phyloP scores from a whole-genome alignment of 2,329 filamentous ascomycete species.

The Colletotrichum spinosum region DNA sequence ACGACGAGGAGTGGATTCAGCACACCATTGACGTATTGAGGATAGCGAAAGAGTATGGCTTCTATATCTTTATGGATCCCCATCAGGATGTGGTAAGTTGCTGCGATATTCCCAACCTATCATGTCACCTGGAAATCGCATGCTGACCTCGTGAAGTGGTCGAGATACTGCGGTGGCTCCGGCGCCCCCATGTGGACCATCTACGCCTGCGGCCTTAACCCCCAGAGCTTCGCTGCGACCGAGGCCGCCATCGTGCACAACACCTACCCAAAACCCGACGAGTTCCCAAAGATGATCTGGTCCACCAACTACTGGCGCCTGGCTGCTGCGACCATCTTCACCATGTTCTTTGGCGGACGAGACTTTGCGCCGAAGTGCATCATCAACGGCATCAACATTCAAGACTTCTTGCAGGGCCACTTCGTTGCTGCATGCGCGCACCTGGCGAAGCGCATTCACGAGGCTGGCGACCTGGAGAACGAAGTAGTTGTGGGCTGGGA shows the following conservation, averaged over 20 bases:
- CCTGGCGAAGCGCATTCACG: slow-evolving; percentile 85
- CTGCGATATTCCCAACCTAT: neutral
- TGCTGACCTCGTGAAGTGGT: slow-evolving; percentile 74
- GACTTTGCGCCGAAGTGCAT: slow-evolving; percentile 97
- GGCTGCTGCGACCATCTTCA: slow-evolving; percentile 91
- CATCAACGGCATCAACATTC: slow-evolving; percentile 94
- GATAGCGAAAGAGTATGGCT: slow-evolving; percentile 88
- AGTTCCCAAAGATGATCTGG: slow-evolving; percentile 99
- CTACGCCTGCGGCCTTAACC: slow-evolving; percentile 93
- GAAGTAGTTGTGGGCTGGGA: slow-evolving; percentile 95
- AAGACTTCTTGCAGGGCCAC: slow-evolving; percentile 92
- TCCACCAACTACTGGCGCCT: slow-evolving; percentile 95
- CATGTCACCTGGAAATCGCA: neutral
- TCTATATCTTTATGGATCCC: slow-evolving; percentile 98
- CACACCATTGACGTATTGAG: slow-evolving; percentile 89
- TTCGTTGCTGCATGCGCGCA: slow-evolving; percentile 85
- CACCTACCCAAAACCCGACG: slow-evolving; percentile 84
- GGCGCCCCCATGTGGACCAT: slow-evolving; percentile 98
- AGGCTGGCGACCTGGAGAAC: slow-evolving; percentile 89
- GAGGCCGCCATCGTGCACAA: slow-evolving; percentile 96
- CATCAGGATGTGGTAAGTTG: slow-evolving; percentile 91
- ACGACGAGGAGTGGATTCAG: slow-evolving; percentile 93
- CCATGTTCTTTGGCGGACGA: slow-evolving; percentile 89
- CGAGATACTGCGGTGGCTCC: slow-evolving; percentile 91
- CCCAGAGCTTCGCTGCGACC: slow-evolving; percentile 84